These are phyloP conservation scores for Aspergillus sclerotiicarbonarius DNA, from an alignment of 495 filamentous ascomycete genomes.

Conservation along the genomic window DNA sequence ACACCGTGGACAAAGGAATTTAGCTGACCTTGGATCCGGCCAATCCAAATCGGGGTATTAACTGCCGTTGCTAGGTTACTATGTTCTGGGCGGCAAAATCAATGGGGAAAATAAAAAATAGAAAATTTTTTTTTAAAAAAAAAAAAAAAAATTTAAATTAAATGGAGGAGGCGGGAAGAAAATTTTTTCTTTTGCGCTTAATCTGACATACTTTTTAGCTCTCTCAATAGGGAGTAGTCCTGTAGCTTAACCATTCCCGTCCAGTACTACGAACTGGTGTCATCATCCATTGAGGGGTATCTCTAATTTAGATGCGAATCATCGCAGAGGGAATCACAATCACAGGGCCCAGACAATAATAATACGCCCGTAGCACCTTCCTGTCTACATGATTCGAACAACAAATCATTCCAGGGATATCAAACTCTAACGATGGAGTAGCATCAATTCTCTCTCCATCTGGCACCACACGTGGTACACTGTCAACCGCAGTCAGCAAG, in stretches of 20 bases:
- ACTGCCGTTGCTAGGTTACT: background rate
- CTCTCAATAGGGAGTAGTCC: background rate
- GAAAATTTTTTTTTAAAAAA: slow-evolving; percentile 6
- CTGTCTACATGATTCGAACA: slow-evolving; percentile 11
- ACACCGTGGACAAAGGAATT: slow-evolving; percentile 1
- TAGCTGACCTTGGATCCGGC: background rate
- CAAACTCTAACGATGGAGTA: slow-evolving; percentile 1
- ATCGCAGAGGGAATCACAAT: background rate
- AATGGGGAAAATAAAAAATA: slow-evolving; percentile 6
- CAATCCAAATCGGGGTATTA: slow-evolving; percentile 6
- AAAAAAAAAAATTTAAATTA: slow-evolving; percentile 7
- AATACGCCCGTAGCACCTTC: background rate
- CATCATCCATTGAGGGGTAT: slow-evolving; percentile 10
- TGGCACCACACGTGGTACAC: slow-evolving; percentile 44
- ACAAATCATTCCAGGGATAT: slow-evolving; percentile 3
- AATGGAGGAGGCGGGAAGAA: background rate
- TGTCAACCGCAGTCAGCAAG: slow-evolving; percentile 31
- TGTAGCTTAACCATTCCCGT: background rate
- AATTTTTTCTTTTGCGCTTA: slow-evolving; percentile 10
- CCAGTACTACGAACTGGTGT: background rate
- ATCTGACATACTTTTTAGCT: slow-evolving; percentile 3
- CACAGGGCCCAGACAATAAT: background rate
- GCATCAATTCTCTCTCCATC: slow-evolving; percentile 47
- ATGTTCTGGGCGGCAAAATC: background rate
- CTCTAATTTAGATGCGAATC: slow-evolving; percentile 1